phyloP scores from a whole-genome alignment of 23 red algal species.

The Gracilaria gracilis region DNA sequence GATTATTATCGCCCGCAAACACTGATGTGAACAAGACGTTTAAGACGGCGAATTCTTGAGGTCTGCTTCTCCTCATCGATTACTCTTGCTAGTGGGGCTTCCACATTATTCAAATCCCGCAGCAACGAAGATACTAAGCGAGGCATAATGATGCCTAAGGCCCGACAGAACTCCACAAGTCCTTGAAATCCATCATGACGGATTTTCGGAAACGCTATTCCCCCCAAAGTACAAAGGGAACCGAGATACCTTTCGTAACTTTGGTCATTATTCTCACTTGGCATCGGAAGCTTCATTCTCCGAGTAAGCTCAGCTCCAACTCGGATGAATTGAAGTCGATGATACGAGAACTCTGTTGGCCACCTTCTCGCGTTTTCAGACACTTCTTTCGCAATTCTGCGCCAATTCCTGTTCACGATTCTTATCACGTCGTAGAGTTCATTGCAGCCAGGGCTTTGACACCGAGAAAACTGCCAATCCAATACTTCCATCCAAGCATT shows the following conservation, averaged over 20 bases:
- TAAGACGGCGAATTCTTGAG: slow-evolving; percentile 14
- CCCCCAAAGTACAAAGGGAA: neutral
- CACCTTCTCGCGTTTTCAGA: neutral
- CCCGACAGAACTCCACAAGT: slow-evolving; percentile 1
- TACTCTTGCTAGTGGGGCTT: neutral
- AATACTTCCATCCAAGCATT: slow-evolving; percentile 25
- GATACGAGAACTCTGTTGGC: slow-evolving; percentile 6
- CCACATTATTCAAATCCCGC: neutral
- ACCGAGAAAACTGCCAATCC: neutral
- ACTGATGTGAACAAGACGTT: slow-evolving; percentile 5
- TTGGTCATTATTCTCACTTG: neutral
- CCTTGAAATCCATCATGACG: slow-evolving; percentile 20
- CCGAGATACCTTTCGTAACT: neutral
- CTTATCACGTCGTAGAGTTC: slow-evolving; percentile 15
- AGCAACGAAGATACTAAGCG: neutral
- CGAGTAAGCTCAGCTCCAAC: neutral
- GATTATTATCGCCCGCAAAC: neutral
- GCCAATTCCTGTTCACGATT: neutral
- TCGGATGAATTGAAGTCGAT: neutral
- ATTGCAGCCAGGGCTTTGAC: neutral
- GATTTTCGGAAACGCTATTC: slow-evolving; percentile 6
- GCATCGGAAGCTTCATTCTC: slow-evolving; percentile 17
- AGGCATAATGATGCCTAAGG: neutral
- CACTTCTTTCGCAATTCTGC: neutral
- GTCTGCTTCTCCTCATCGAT: neutral